Conservation (phyloP, 345 rosid species). For the Syzygium aqueum region DNA sequence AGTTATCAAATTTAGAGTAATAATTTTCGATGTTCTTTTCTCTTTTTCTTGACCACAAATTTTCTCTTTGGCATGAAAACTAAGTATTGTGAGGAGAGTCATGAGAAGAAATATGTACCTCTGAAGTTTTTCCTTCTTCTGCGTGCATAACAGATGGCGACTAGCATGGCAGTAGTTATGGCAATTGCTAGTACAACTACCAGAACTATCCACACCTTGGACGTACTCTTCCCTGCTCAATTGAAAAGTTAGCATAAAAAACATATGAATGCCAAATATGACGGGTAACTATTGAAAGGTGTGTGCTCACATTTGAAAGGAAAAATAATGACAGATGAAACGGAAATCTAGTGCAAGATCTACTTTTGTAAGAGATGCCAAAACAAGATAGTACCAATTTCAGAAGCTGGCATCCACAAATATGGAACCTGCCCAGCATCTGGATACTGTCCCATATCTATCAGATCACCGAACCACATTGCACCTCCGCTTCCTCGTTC, state of each 20-base stretch:
- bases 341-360: not conserved
- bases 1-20: not conserved
- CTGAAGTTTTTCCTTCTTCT: not conserved
- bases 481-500: slow-evolving; percentile 23
- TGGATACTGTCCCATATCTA: slow-evolving; percentile 21
- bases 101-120: not conserved
- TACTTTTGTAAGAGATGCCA: not conserved
- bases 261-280: not conserved
- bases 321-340: not conserved
- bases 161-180: not conserved
- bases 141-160: not conserved
- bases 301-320: not conserved
- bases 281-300: not conserved
- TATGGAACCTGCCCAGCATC: slow-evolving; percentile 26
- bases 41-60: not conserved
- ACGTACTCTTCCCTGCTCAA: not conserved
- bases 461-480: slow-evolving; percentile 19
- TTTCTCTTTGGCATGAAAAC: not conserved
- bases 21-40: not conserved
- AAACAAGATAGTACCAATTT: slow-evolving; percentile 12
- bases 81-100: not conserved
- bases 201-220: not conserved
- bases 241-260: not conserved
- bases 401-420: slow-evolving; percentile 30
- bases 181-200: not conserved